Evolutionary conservation across 1,284 basidiomycete species (phyloP), one percentile per base, ranked within the genome.

Genomic region (Apiotrichum siamense): DNA sequence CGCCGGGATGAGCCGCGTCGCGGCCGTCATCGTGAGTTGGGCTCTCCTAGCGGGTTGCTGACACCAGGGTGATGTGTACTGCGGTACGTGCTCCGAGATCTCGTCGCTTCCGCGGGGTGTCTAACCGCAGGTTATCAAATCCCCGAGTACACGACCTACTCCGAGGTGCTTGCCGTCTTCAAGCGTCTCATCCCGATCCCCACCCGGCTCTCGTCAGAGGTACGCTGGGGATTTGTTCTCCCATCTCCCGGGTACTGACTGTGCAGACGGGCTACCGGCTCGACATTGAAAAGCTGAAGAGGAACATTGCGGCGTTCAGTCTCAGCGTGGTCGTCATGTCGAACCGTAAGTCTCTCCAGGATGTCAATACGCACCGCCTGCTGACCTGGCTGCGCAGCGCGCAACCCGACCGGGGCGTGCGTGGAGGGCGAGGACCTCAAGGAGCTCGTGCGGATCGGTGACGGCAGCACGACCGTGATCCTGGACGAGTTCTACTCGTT

Each of bases 101-200:
- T 12, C n/a, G 3, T 27, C 23, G 3, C 15, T 31, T 31, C 29
- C 29, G 15, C 4, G 21, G 15, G 21, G 17, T 48, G 17, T 15
- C 25, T 5, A 44, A 40, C 31, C 26, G 1, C 42, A 61, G 63
- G 62, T n/a, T 66, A 66, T 40, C 64, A 63, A 54, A 63, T 64
- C 25, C 64, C 64, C 24, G 64, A 66, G 54, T 66, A 72, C 50
- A 72, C 72, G 1, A 70, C 73, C 27, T 79, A 77, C 63, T 73
- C 72, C 27, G 73, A 91, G 74, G 83, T 92, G 45, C 77, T 96
- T 43, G 83, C 86, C 41, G 87, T 87, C 1, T 94, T 96, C 78
- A 89, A 83, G 66, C 80, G 87, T 29, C 81, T 96, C 32, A 85
- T 96, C 9, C 90, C 91, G 1, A 87, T 94, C 26, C 89, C 91